These are phyloP conservation scores for Sergeia podlipaevii DNA, from an alignment of 208 protist genomes.

Conservation along the genomic window DNA sequence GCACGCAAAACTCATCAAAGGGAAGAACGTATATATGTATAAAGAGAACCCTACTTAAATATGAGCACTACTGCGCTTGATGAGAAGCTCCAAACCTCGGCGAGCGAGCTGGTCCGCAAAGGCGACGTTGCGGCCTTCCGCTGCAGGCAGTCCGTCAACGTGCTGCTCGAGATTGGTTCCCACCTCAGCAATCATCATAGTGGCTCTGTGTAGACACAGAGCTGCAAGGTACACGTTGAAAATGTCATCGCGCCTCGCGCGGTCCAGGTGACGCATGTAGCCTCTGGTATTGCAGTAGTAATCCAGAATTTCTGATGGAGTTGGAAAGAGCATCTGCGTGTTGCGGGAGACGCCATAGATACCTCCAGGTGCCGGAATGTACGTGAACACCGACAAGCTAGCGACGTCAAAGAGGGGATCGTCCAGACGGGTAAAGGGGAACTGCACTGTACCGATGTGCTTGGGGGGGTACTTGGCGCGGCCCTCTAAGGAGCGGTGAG, in stretches of 20 bases:
- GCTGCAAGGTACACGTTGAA: constrained; percentile 71
- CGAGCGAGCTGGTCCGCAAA: constrained; percentile 50
- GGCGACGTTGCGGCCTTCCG: constrained; percentile 32
- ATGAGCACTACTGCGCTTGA: constrained; percentile 9
- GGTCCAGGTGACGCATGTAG: constrained; percentile 62
- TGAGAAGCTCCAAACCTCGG: constrained; percentile 48
- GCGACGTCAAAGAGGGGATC: constrained; percentile 74
- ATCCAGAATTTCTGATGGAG: constrained; percentile 49
- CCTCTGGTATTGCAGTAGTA: constrained; percentile 61
- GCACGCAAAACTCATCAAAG: no score
- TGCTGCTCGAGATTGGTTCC: constrained; percentile 6
- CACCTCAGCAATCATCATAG: constrained; percentile 23
- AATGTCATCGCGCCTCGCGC: constrained; percentile 46
- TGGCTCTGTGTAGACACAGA: constrained; percentile 45
- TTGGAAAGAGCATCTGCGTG: constrained; percentile 51
- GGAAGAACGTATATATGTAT: no score
- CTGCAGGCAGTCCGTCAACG: constrained; percentile 3
- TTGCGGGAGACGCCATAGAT: constrained; percentile 39
- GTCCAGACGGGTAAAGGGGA: constrained; percentile 37
- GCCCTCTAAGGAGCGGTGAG: constrained; percentile 70
- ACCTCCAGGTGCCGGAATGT: constrained; percentile 39
- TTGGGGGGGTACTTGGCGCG: constrained; percentile 66
- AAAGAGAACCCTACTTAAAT: not conserved
- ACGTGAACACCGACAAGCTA: constrained; percentile 42
- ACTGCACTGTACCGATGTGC: constrained; percentile 46